phyloP scores from a whole-genome alignment of 495 filamentous ascomycete genomes.

The Penicillium waksmanii region DNA sequence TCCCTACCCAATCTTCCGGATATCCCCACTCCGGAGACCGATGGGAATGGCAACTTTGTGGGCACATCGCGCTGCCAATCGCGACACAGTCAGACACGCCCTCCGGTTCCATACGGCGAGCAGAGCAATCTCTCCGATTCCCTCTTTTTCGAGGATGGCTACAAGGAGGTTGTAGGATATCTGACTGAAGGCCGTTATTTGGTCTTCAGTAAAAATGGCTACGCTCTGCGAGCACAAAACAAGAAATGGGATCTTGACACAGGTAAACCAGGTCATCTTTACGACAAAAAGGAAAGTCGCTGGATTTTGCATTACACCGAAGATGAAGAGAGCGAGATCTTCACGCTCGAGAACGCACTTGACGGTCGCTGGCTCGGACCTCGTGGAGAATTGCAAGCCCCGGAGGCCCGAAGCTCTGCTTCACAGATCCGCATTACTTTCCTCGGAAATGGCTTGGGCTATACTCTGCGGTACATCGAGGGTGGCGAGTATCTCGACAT shows the following conservation, averaged over 20 bases:
- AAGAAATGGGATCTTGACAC: constrained; percentile 24
- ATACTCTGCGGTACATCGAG: constrained; percentile 40
- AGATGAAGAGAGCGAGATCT: constrained; percentile 42
- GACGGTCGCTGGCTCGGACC: constrained; percentile 49
- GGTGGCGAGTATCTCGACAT: constrained; percentile 28
- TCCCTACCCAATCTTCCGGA: constrained; percentile 48
- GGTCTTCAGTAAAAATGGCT: constrained; percentile 36
- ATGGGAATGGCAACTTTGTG: constrained; percentile 42
- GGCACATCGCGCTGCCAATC: constrained; percentile 49
- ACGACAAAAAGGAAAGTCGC: constrained; percentile 44
- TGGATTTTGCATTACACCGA: constrained; percentile 54
- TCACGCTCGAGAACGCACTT: constrained; percentile 52
- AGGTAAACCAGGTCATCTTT: constrained; percentile 33
- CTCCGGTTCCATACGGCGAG: constrained; percentile 52
- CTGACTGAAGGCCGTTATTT: constrained; percentile 58
- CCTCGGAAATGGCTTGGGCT: constrained; percentile 46
- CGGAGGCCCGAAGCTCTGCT: constrained; percentile 25
- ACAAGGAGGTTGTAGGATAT: constrained; percentile 54
- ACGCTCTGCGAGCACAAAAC: constrained; percentile 36
- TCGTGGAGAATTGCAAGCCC: constrained; percentile 26
- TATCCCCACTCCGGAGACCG: constrained; percentile 40
- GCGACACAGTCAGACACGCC: constrained; percentile 36
- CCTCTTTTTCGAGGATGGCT: constrained; percentile 52
- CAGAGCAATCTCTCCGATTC: constrained; percentile 37
- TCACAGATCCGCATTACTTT: constrained; percentile 43